Percentiles rank a stretch among this genome's conserved stretches.
These are phyloP conservation scores for Myxozyma vanderwaltii DNA, from an alignment of 805 yeast genomes.

Conservation along the genomic window DNA sequence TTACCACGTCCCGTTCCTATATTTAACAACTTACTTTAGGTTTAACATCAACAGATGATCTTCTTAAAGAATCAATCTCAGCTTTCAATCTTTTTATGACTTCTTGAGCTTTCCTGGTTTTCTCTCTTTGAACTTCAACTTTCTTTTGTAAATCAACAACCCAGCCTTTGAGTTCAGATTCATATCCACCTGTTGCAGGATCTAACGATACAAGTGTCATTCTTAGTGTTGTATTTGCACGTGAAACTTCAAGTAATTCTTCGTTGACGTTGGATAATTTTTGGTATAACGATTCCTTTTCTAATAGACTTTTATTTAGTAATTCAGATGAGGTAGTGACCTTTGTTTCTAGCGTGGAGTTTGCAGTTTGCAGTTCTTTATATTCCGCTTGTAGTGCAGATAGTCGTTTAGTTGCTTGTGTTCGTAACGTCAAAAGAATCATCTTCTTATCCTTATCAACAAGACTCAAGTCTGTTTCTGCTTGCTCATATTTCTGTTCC, in stretches of 20 bases:
- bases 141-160: constrained; percentile 30
- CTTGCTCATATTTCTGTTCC: constrained; percentile 1
- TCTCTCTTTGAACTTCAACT: constrained; percentile 27
- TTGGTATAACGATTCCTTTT: constrained; percentile 25
- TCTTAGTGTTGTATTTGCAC: constrained; percentile 29
- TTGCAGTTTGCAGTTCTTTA: constrained; percentile 7
- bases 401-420: constrained; percentile 11
- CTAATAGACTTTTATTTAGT: constrained; percentile 16
- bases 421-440: constrained; percentile 6
- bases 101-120: constrained; percentile 24
- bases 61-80: constrained; percentile 12
- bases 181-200: constrained; percentile 19
- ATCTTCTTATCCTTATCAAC: constrained; percentile 25
- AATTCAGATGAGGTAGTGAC: constrained; percentile 9
- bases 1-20: neutral
- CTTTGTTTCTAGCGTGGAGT: constrained; percentile 4
- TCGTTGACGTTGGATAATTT: constrained; percentile 26
- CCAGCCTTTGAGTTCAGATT: constrained; percentile 32
- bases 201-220: constrained; percentile 28
- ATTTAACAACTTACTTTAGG: neutral
- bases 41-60: neutral
- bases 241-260: constrained; percentile 29
- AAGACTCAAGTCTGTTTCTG: constrained; percentile 10
- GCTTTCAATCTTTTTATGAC: constrained; percentile 20
- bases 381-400: constrained; percentile 15